Conservation (phyloP, 2,329 filamentous ascomycete genomes). For the Ascochyta koolunga region DNA sequence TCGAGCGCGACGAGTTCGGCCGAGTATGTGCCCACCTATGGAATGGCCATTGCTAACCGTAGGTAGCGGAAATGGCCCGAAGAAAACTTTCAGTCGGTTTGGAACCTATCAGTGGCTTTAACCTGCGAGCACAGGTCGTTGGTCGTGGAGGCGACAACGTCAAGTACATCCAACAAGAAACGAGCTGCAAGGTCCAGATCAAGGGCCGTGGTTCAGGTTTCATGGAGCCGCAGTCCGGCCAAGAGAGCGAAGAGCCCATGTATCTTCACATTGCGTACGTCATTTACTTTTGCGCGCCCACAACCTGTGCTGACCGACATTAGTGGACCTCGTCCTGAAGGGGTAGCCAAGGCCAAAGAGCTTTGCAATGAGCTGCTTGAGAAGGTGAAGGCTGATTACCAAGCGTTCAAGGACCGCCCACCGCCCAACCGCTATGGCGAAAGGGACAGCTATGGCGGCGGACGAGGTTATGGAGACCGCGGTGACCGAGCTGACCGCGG, state of each 20-base stretch:
- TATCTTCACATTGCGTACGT: conserved; percentile 91
- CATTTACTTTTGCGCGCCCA: neutral
- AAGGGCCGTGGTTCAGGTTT: conserved; percentile 96
- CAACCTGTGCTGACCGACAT: conserved; percentile 15
- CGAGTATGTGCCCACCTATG: conserved; percentile 65
- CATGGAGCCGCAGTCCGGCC: conserved; percentile 84
- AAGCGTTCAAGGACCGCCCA: conserved; percentile 78
- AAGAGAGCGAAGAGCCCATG: conserved; percentile 94
- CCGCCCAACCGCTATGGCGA: conserved; percentile 56
- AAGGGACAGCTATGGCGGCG: conserved; percentile 46
- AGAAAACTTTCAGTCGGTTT: conserved; percentile 88
- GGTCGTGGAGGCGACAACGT: conserved; percentile 94
- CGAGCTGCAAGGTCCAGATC: conserved; percentile 94
- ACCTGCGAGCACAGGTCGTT: conserved; percentile 93
- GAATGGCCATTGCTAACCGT: conserved; percentile 32
- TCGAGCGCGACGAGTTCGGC: conserved; percentile 90
- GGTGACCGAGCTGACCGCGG: conserved; percentile 46
- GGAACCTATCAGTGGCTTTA: conserved; percentile 92
- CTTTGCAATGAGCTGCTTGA: conserved; percentile 86
- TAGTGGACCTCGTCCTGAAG: conserved; percentile 83
- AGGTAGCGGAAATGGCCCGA: conserved; percentile 96
- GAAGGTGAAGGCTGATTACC: conserved; percentile 88
- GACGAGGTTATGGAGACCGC: conserved; percentile 50
- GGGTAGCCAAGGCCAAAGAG: conserved; percentile 85
- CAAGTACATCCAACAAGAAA: conserved; percentile 97